Percentiles rank a stretch among this genome's conserved stretches.
phyloP scores from a whole-genome alignment of 495 filamentous ascomycete species.

The Podospora conica region DNA sequence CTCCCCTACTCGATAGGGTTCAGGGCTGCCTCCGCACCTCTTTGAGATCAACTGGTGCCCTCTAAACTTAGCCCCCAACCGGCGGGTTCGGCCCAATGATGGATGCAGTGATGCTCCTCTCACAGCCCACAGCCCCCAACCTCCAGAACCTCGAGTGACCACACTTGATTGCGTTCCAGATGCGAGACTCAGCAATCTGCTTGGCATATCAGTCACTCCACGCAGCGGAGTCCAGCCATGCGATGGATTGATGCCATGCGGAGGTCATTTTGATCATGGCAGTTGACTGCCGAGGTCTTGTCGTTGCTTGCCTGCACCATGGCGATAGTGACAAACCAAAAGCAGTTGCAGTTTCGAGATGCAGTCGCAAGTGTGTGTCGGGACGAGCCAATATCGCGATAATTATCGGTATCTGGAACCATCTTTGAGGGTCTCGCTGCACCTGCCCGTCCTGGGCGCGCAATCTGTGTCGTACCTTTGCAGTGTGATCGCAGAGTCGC shows the following conservation, averaged over 20 bases:
- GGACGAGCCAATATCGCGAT: not conserved
- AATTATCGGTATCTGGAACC: conserved; percentile 1
- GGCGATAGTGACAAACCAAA: conserved; percentile 2
- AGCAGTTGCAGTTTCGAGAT: not conserved
- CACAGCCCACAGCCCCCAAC: not conserved
- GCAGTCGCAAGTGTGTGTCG: not conserved
- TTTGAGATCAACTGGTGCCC: not conserved
- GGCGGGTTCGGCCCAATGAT: not conserved
- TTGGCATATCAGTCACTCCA: conserved; percentile 1
- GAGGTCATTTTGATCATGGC: not conserved
- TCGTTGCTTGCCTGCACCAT: not conserved
- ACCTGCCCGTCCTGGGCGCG: not conserved
- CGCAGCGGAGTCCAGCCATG: not conserved
- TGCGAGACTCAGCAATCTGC: conserved; percentile 4
- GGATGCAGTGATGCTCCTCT: not conserved
- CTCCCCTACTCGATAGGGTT: not conserved
- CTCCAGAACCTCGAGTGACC: no score
- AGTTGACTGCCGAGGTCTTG: conserved; percentile 3
- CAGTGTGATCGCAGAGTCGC: conserved; percentile 5
- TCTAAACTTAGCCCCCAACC: not conserved
- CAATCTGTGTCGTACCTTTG: conserved; percentile 16
- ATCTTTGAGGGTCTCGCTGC: not conserved
- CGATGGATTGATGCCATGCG: no score
- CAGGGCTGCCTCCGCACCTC: not conserved
- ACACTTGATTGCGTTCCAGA: conserved; percentile 5